phyloP scores from a whole-genome alignment of 139 green algal species.

The Parachlorella kessleri region DNA sequence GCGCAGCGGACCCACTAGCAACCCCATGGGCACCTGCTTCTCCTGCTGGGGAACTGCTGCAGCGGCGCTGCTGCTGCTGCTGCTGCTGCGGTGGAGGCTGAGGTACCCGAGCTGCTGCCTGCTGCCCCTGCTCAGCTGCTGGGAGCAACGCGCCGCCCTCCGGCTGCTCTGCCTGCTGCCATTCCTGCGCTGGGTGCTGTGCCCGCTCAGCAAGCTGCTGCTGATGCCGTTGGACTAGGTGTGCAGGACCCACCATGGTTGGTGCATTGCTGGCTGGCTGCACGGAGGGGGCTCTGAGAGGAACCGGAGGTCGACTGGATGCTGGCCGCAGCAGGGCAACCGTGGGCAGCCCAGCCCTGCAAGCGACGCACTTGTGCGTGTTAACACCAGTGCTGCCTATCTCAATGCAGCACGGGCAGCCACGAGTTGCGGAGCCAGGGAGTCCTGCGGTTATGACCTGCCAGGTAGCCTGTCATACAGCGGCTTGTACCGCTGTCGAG shows the following conservation, averaged over 20 bases:
- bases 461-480: too few species aligned
- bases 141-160: not conserved
- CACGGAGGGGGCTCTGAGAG: not conserved
- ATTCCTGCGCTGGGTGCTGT: constrained; percentile 24
- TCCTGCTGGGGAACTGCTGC: constrained; percentile 17
- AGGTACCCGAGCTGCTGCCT: not conserved
- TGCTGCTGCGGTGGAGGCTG: not conserved
- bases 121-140: not conserved
- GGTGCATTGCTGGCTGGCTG: not conserved
- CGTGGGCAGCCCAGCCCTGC: not conserved
- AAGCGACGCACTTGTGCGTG: too few species aligned
- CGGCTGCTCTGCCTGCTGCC: not conserved
- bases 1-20: too few species aligned
- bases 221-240: not conserved
- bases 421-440: too few species aligned
- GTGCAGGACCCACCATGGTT: not conserved
- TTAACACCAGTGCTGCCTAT: too few species aligned
- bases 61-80: not conserved
- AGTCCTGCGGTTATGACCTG: too few species aligned
- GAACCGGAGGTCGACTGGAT: not conserved
- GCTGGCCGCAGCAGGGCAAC: not conserved
- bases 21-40: too few species aligned
- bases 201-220: constrained; percentile 24
- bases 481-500: too few species aligned
- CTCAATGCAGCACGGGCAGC: too few species aligned